Evolutionary conservation across 169 alveolate species (phyloP), one percentile per base, ranked within the genome.

Genomic region (Plasmodium gonderi): DNA sequence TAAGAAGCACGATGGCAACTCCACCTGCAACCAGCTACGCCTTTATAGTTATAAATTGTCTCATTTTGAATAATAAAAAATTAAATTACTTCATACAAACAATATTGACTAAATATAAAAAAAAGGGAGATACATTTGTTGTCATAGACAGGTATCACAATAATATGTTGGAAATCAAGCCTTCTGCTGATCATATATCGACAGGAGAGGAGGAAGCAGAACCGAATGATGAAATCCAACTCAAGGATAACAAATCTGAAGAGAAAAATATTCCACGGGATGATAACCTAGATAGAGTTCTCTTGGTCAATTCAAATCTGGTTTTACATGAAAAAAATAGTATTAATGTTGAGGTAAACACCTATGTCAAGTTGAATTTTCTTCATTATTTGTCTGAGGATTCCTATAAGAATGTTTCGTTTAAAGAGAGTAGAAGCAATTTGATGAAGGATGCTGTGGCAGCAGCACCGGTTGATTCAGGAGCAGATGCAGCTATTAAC

Each of bases 31-130:
- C 78, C 9, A 8, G n/a, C 3, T 69, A 69, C 64, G 23, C 65
- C 67, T 45, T 64, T 33, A 5, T 47, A 31, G 5, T 80, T 68
- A 47, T 80, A 9, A 65, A 65, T n/a, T 33, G 23, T 29, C 44
- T 80, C n/a, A 17, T 20, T 80, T 64, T n/a, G 49, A 64, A 80
- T 60, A 69, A 80, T 80, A 65, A 80, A 17, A 80, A 40, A 23
- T 65, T 80, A 68, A 80, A 69, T 40, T 4, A 17, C 2, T 80
- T 80, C 49, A 47, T 80, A 65, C 54, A 64, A 80, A 33, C 45
- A 17, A 33, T 23, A 17, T 9, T 65, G 14, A 26, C 33, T 23
- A 14, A 2, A 4, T 54, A 36, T 79, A 4, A 5, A 17, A 40
- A 26, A 26, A 79, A 79, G 36, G 23, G 20, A 23, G 38, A 33